Percentiles rank a stretch among this genome's conserved stretches.
These are phyloP conservation scores for Neurospora crassa DNA, from an alignment of 2,329 filamentous ascomycete species.

Conservation along the genomic window DNA sequence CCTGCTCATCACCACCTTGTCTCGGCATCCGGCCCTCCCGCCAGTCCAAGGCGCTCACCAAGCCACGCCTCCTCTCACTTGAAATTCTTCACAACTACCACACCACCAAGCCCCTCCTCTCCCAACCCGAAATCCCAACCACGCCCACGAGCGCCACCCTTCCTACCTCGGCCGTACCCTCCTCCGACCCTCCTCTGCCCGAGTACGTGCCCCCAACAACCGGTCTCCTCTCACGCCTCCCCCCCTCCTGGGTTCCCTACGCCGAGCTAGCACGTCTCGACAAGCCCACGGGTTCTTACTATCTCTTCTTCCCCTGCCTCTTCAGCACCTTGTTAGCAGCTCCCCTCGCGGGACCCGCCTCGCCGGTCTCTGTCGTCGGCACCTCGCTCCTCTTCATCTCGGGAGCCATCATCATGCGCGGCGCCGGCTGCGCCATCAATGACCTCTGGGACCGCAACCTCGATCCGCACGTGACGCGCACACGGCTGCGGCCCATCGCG, in stretches of 20 bases:
- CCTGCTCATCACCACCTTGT: not conserved
- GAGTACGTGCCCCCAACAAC: constrained; percentile 59
- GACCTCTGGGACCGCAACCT: constrained; percentile 86
- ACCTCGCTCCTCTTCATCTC: constrained; percentile 63
- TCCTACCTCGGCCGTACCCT: constrained; percentile 4
- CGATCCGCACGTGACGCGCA: constrained; percentile 69
- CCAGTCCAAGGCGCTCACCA: constrained; percentile 3
- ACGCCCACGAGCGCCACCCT: constrained; percentile 9
- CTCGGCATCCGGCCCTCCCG: not conserved
- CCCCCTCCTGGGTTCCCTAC: constrained; percentile 64
- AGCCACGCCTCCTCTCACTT: constrained; percentile 7
- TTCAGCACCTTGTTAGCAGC: constrained; percentile 78
- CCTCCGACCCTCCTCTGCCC: constrained; percentile 11
- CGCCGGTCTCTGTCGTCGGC: constrained; percentile 51
- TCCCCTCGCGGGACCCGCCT: constrained; percentile 42
- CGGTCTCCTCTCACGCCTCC: constrained; percentile 62
- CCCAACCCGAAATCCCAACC: constrained; percentile 8
- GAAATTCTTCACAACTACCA: constrained; percentile 10
- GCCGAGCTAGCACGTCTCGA: constrained; percentile 73
- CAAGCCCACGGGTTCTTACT: constrained; percentile 74
- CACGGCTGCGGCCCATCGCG: constrained; percentile 70
- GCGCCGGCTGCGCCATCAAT: constrained; percentile 81
- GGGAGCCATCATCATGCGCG: constrained; percentile 76
- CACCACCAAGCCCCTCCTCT: constrained; percentile 13
- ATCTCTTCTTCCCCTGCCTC: constrained; percentile 76